These are phyloP conservation scores for Nannochloropsis gaditana DNA, from an alignment of 108 stramenopile genomes.

Conservation along the genomic window DNA sequence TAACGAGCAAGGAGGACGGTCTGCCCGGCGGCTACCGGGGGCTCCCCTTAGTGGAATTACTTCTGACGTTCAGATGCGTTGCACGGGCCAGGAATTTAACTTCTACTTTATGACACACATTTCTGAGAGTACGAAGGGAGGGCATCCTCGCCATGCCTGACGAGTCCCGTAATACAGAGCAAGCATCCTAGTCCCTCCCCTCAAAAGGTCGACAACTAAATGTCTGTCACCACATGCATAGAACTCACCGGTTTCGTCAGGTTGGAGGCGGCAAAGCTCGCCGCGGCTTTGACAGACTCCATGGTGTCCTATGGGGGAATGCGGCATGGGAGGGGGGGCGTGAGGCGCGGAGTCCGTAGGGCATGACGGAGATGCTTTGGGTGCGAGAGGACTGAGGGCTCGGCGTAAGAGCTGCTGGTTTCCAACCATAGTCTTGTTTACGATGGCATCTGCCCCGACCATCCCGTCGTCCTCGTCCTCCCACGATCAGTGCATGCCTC, in stretches of 20 bases:
- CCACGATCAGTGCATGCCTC: background rate
- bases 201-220: no score
- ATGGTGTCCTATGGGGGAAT: background rate
- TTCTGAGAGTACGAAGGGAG: no score
- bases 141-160: no score
- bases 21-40: no score
- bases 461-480: background rate
- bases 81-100: no score
- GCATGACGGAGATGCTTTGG: background rate
- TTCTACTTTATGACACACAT: no score
- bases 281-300: constrained; percentile 14
- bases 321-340: background rate
- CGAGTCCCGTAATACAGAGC: no score
- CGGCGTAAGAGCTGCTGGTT: background rate
- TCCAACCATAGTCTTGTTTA: background rate
- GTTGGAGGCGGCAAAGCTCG: background rate
- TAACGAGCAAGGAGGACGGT: no score
- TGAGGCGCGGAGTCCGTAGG: background rate
- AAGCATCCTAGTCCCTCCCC: no score
- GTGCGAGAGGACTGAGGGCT: background rate
- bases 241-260: background rate
- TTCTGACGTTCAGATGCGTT: no score
- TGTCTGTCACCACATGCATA: no score
- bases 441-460: background rate
- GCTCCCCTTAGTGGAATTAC: no score